Base-by-base conservation (phyloP, 139 green algal species). In the Tetraselmis striata region DNA sequence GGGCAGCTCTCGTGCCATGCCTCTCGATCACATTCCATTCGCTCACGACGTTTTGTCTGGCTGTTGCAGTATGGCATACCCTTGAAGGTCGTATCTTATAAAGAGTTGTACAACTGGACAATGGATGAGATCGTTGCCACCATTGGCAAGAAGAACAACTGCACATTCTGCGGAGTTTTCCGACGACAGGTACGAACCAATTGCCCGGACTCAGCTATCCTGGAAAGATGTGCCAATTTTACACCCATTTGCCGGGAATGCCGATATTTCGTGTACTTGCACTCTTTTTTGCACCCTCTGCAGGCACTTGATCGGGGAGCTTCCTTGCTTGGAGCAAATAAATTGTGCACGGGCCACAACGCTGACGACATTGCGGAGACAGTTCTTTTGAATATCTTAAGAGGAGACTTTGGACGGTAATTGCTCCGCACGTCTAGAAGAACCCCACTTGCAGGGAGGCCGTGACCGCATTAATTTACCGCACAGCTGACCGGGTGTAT, bases 81-180 rank as follows among this genome's bases (percentile, higher is more conserved):
- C 0, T 87, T 98, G n/a, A 89, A 89, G 77, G 85, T 99, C 1
- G 88, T 98, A 29, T 98, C 94, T 0, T 99, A 99, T 83, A 93
- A 96, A 80, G 87, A 98, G 79, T 89, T 99, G 76, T 99, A 99
- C 86, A 96, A 95, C 26, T 99, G 96, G 96, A 97, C 93, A 24
- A 99, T 99, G 96, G 96, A 99, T 79, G 92, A 98, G 76, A 99
- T 99, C n/a, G 96, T 99, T 29, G 28, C 77, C 0, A 81, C 92
- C 84, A 95, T 99, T 24, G 96, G 96, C 30, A 95, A 83, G 2
- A 93, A 92, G 45, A 98, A 93, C 92, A 99, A 99, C 90, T 99
- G 96, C 92, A 99, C 96, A 25, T 99, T 99, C 84, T 99, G 96
- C 82, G 96, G 96, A 0, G 96, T 99, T 0, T 98, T 99, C 79